These are phyloP conservation scores for Davidsoniella neocaledoniae DNA, from an alignment of 2,329 filamentous ascomycete genomes.

Conservation along the genomic window DNA sequence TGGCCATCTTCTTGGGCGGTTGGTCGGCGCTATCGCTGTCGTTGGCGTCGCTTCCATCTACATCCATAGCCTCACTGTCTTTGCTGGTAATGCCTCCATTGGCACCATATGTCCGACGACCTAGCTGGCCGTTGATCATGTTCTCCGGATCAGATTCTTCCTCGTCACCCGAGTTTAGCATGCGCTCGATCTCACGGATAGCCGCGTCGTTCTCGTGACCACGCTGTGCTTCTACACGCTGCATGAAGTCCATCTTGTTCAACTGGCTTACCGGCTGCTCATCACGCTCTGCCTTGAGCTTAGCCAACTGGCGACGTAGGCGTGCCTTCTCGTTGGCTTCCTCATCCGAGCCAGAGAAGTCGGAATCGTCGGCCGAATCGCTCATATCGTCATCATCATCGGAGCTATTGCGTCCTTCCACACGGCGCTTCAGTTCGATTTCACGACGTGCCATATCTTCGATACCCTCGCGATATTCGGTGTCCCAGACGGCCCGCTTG, in stretches of 20 bases:
- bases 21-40: conserved; percentile 17
- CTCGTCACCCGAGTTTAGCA: conserved; percentile 48
- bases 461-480: conserved; percentile 62
- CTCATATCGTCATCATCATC: conserved; percentile 36
- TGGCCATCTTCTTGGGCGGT: conserved; percentile 14
- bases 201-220: conserved; percentile 70
- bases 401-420: conserved; percentile 44
- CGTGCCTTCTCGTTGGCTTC: conserved; percentile 29
- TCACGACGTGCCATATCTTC: conserved; percentile 68
- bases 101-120: conserved; percentile 45
- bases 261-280: conserved; percentile 47
- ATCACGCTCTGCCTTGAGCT: conserved; percentile 27
- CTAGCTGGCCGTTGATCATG: conserved; percentile 26
- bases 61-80: conserved; percentile 1
- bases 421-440: conserved; percentile 63
- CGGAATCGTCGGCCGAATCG: conserved; percentile 42
- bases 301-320: conserved; percentile 29
- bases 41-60: conserved; percentile 16
- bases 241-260: conserved; percentile 86
- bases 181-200: conserved; percentile 49
- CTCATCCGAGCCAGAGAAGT: conserved; percentile 21
- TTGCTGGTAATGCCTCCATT: conserved; percentile 16
- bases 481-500: conserved; percentile 74
- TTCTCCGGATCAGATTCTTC: conserved; percentile 37
- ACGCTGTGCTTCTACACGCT: conserved; percentile 62